These are phyloP conservation scores for Colletotrichum neosansevieriae DNA, from an alignment of 2,329 filamentous ascomycete species.

Conservation along the genomic window DNA sequence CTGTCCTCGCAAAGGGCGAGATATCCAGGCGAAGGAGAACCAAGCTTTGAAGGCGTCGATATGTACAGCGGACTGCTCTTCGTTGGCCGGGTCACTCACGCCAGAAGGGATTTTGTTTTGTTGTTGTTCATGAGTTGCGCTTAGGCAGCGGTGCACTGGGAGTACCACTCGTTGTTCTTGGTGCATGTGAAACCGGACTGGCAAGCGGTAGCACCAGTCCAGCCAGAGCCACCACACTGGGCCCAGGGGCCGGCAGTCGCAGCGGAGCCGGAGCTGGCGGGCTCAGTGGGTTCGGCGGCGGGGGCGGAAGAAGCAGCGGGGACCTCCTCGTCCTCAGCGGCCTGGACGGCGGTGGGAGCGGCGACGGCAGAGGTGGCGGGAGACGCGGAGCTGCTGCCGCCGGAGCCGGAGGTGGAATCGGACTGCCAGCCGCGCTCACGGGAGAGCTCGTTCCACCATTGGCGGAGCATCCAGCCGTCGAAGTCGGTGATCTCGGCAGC, in stretches of 20 bases:
- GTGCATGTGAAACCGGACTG: conserved; percentile 44
- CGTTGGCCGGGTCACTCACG: not conserved
- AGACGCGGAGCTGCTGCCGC: conserved; percentile 10
- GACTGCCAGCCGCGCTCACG: conserved; percentile 47
- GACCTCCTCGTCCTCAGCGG: conserved; percentile 7
- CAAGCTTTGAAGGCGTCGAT: not conserved
- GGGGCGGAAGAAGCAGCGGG: not conserved
- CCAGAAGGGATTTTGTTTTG: not conserved
- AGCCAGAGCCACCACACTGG: conserved; percentile 46
- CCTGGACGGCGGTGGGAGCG: not conserved
- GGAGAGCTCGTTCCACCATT: conserved; percentile 58
- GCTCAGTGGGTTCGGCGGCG: conserved; percentile 13
- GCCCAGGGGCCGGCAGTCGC: conserved; percentile 38
- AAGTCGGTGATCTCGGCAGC: conserved; percentile 59
- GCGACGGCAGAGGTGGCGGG: conserved; percentile 8
- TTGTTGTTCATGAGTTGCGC: not conserved
- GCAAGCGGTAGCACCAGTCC: conserved; percentile 45
- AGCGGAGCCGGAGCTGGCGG: conserved; percentile 19
- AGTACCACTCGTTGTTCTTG: conserved; percentile 47
- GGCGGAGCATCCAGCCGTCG: conserved; percentile 61
- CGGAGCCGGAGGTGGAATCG: conserved; percentile 16
- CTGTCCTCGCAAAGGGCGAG: not conserved
- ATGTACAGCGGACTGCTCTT: conserved; percentile 7
- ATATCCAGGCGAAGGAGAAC: not conserved
- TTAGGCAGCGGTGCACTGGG: conserved; percentile 42